Percentiles rank a stretch among this genome's conserved stretches.
Evolutionary conservation across 1,284 basidiomycete genomes (phyloP).

Genomic region (Phellopilus nigrolimitatus): DNA sequence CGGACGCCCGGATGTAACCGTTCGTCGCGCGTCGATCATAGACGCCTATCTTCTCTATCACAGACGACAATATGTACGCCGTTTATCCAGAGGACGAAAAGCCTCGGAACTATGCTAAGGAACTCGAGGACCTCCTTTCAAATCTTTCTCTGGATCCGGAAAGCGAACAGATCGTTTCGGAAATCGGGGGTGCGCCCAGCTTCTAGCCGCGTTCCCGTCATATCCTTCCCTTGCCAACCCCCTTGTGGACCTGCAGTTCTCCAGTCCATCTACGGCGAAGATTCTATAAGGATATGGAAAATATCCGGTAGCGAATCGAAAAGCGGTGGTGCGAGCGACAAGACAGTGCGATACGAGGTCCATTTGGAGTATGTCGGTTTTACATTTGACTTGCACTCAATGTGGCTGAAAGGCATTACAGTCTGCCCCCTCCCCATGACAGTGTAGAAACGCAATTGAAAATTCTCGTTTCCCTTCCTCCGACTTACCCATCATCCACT

Average conservation of each 20-base stretch:
- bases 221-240: conserved; percentile 23
- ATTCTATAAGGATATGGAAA: conserved; percentile 57
- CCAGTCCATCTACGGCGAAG: conserved; percentile 78
- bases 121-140: conserved; percentile 43
- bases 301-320: conserved; percentile 31
- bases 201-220: conserved; percentile 19
- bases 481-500: conserved; percentile 63
- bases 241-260: conserved; percentile 48
- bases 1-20: no score
- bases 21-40: not conserved
- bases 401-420: conserved; percentile 28
- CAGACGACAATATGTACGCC: not conserved
- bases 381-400: conserved; percentile 13
- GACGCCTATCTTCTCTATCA: not conserved
- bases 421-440: conserved; percentile 54
- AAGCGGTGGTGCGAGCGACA: conserved; percentile 26
- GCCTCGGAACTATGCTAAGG: conserved; percentile 26
- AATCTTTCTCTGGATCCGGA: conserved; percentile 44
- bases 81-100: not conserved
- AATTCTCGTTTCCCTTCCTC: conserved; percentile 70
- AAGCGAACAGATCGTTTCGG: conserved; percentile 55
- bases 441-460: conserved; percentile 44
- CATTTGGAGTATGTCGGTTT: conserved; percentile 37
- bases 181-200: conserved; percentile 55
- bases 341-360: conserved; percentile 62